phyloP scores from a whole-genome alignment of 1,284 basidiomycete species.

The Erythrobasidium hasegawianum region DNA sequence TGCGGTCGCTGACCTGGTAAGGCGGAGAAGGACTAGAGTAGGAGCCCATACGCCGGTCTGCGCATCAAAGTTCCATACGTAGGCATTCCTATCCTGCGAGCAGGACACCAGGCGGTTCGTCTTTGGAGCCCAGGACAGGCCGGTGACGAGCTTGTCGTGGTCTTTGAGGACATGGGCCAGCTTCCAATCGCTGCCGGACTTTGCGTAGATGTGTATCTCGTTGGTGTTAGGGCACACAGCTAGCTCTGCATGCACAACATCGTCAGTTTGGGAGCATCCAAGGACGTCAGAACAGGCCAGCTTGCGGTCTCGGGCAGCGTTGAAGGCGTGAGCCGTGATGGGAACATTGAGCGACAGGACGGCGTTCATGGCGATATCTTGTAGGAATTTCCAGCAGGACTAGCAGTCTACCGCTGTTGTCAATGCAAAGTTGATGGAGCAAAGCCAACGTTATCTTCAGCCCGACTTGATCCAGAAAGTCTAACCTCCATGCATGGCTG shows the following conservation, averaged over 20 bases:
- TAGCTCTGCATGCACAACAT: conserved; percentile 60
- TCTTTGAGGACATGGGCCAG: conserved; percentile 68
- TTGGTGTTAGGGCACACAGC: conserved; percentile 88
- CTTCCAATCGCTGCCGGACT: conserved; percentile 66
- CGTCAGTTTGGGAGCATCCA: background rate
- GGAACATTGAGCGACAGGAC: conserved; percentile 60
- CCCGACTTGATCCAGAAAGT: no score
- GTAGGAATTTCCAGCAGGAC: conserved; percentile 59
- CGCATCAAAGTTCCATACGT: conserved; percentile 84
- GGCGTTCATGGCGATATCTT: conserved; percentile 58
- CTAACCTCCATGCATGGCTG: no score
- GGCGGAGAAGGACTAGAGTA: conserved; percentile 87
- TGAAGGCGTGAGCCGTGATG: conserved; percentile 88
- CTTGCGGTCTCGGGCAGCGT: conserved; percentile 78
- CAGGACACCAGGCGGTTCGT: conserved; percentile 80
- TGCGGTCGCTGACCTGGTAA: conserved; percentile 92
- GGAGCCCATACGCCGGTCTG: conserved; percentile 86
- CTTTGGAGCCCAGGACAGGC: conserved; percentile 96
- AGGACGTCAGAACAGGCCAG: conserved; percentile 35
- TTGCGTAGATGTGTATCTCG: conserved; percentile 77
- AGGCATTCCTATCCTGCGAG: conserved; percentile 97
- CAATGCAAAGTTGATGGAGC: no score
- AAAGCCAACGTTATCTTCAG: no score
- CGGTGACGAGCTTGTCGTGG: conserved; percentile 98
- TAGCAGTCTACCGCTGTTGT: conserved; percentile 63